A percentile compares a stretch with the other conserved stretches of the same genome.
Evolutionary conservation across 164 flowering plant species (phyloP).

Genomic region (Chimonanthus praecox): DNA sequence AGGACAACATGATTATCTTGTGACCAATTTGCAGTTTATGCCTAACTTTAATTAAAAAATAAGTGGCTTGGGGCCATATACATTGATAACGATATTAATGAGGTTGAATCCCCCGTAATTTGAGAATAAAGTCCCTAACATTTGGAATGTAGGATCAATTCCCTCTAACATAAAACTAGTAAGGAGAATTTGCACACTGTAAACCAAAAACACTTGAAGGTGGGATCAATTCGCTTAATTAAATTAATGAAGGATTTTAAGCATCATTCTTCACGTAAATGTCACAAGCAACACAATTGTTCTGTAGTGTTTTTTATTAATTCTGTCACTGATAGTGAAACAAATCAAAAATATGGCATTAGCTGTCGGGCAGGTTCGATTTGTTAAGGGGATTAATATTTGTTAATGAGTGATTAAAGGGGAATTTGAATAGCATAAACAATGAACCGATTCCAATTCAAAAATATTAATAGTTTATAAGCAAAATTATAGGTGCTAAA

Average conservation of each 20-base stretch:
- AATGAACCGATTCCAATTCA: too few species aligned
- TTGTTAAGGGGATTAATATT: too few species aligned
- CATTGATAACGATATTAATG: neutral
- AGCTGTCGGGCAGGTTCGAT: too few species aligned
- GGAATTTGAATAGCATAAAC: too few species aligned
- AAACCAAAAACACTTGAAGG: neutral
- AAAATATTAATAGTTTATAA: too few species aligned
- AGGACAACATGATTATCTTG: neutral
- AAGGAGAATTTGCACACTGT: neutral
- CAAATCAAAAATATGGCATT: too few species aligned
- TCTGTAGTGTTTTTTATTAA: too few species aligned
- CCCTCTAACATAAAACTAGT: neutral
- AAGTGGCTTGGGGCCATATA: neutral
- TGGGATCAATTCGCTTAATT: neutral
- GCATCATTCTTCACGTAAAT: too few species aligned
- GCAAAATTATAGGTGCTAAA: too few species aligned
- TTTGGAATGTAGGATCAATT: neutral
- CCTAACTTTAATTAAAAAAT: slow-evolving; percentile 1
- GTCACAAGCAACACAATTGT: too few species aligned
- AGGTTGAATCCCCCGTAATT: neutral
- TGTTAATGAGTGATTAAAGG: too few species aligned
- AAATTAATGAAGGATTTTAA: slow-evolving; percentile 3
- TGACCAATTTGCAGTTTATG: neutral
- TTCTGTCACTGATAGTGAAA: too few species aligned
- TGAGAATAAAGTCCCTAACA: neutral